Conservation (phyloP, 257 asterid species). For the Leonotis leonurus region DNA sequence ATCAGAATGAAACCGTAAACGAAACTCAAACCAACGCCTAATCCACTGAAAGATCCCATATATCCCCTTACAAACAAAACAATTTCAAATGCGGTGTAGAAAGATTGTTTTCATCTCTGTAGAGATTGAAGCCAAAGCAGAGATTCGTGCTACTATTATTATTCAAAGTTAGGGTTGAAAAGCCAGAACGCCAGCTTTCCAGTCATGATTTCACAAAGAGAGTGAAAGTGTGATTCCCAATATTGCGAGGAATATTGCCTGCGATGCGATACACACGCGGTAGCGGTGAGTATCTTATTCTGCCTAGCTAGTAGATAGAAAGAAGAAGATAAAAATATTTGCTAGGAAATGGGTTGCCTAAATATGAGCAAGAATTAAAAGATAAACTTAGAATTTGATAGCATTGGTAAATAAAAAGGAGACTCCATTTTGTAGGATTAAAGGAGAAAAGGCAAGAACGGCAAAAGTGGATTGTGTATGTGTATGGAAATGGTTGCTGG, state of each 20-base stretch:
- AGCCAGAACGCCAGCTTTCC: background rate
- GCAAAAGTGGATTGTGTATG: conserved; percentile 12
- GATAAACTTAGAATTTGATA: background rate
- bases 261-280: no score
- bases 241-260: background rate
- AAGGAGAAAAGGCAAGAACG: conserved; percentile 16
- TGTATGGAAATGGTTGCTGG: conserved; percentile 26
- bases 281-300: conserved; percentile 20
- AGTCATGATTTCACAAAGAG: background rate
- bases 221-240: background rate
- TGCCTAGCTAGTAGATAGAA: conserved; percentile 4
- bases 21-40: conserved; percentile 70
- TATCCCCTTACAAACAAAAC: background rate
- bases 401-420: background rate
- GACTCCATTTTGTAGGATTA: conserved; percentile 17
- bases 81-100: background rate
- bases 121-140: conserved; percentile 4
- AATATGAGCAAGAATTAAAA: background rate
- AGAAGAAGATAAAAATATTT: conserved; percentile 1
- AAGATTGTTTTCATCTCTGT: conserved; percentile 19
- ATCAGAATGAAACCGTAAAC: conserved; percentile 58
- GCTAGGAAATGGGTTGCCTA: conserved; percentile 11
- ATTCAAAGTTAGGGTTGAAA: conserved; percentile 10
- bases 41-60: conserved; percentile 65
- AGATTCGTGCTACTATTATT: background rate